phyloP scores from a whole-genome alignment of 2,329 filamentous ascomycete species.

The Penicillium digitatum region DNA sequence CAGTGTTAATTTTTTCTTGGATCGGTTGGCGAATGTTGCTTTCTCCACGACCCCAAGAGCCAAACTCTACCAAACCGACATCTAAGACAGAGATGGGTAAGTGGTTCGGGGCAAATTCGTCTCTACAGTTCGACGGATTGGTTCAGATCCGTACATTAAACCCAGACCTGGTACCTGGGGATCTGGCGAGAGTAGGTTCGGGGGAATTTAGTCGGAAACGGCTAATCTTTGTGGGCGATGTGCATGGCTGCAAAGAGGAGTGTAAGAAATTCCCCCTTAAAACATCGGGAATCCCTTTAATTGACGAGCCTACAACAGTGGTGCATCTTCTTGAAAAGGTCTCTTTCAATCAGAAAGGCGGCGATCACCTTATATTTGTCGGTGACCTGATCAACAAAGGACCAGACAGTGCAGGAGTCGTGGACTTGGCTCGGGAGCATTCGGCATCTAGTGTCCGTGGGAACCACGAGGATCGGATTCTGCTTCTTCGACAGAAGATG shows the following conservation, averaged over 20 bases:
- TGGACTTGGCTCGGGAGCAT: slow-evolving; percentile 68
- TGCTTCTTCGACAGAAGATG: slow-evolving; percentile 59
- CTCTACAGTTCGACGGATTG: slow-evolving; percentile 49
- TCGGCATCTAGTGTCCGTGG: slow-evolving; percentile 80
- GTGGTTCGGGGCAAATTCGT: slow-evolving; percentile 47
- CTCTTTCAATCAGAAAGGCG: slow-evolving; percentile 53
- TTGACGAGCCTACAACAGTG: slow-evolving; percentile 33
- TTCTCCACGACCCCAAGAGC: slow-evolving; percentile 33
- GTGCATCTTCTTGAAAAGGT: slow-evolving; percentile 62
- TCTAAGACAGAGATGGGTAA: slow-evolving; percentile 29
- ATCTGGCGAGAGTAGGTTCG: slow-evolving; percentile 7
- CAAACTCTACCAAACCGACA: slow-evolving; percentile 28
- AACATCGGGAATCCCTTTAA: not conserved
- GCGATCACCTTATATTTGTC: slow-evolving; percentile 70
- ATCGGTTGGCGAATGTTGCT: slow-evolving; percentile 34
- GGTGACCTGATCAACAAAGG: slow-evolving; percentile 85
- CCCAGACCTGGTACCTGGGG: slow-evolving; percentile 43
- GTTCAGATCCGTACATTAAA: slow-evolving; percentile 51
- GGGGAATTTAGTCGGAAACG: slow-evolving; percentile 46
- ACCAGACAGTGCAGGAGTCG: slow-evolving; percentile 72
- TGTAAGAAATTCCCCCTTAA: slow-evolving; percentile 41
- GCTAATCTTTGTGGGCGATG: slow-evolving; percentile 81
- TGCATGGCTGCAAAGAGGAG: slow-evolving; percentile 78
- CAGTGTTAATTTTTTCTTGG: slow-evolving; percentile 32
- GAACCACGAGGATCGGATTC: slow-evolving; percentile 84